Conservation (phyloP, 441 rosid genomes). For the Pelargonium cotyledonis region DNA sequence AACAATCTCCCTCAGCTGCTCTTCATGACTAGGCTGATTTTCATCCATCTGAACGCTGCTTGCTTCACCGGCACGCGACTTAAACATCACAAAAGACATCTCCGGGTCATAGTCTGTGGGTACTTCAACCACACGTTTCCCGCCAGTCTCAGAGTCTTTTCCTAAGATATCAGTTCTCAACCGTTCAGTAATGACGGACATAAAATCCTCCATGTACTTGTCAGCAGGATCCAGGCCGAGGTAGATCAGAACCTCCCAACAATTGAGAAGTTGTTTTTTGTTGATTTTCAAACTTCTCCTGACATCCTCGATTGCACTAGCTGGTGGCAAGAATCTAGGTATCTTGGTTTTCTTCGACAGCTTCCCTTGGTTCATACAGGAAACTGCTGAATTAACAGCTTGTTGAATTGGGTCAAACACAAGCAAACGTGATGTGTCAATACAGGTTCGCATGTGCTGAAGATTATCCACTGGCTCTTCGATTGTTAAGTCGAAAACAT, state of each 20-base stretch:
- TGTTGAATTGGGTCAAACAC: constrained; percentile 49
- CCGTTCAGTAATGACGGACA: constrained; percentile 45
- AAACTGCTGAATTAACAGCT: constrained; percentile 49
- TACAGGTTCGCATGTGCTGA: constrained; percentile 69
- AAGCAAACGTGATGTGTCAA: constrained; percentile 50
- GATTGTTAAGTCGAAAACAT: constrained; percentile 74
- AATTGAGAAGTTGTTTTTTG: constrained; percentile 79
- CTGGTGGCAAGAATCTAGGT: constrained; percentile 60
- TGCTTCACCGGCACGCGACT: constrained; percentile 36
- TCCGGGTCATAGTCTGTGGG: constrained; percentile 43
- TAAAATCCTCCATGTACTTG: constrained; percentile 61
- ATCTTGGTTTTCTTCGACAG: constrained; percentile 49
- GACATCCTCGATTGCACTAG: constrained; percentile 47
- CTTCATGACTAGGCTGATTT: constrained; percentile 51
- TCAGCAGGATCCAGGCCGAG: constrained; percentile 53
- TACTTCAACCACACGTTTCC: constrained; percentile 65
- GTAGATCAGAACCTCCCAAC: constrained; percentile 89
- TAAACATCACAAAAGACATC: constrained; percentile 71
- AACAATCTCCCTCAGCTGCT: constrained; percentile 72
- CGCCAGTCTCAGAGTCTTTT: constrained; percentile 57
- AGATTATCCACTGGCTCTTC: constrained; percentile 86
- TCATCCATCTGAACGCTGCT: constrained; percentile 45
- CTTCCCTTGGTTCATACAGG: constrained; percentile 52
- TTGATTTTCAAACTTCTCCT: constrained; percentile 71
- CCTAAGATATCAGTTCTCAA: constrained; percentile 72